Conservation (phyloP, 768 basidiomycete species). For the Pleurotus giganteus region DNA sequence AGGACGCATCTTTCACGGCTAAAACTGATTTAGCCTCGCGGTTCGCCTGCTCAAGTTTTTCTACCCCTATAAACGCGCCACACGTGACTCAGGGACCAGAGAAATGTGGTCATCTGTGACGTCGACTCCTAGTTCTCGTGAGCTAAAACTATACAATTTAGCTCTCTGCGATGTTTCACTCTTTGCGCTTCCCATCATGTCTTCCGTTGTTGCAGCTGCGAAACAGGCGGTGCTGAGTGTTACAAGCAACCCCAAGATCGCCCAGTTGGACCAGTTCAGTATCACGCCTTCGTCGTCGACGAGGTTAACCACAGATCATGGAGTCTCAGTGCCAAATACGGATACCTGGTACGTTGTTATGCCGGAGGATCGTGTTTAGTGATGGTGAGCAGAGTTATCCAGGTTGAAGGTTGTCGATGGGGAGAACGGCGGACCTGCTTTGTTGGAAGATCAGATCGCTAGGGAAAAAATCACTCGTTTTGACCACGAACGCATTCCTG, state of each 20-base stretch:
- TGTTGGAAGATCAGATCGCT: conserved; percentile 76
- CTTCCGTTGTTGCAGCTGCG: conserved; percentile 18
- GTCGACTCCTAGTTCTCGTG: too few relatives aligned
- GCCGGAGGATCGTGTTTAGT: conserved; percentile 4
- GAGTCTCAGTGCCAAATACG: conserved; percentile 55
- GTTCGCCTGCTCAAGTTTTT: too few relatives aligned
- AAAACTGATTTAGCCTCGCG: too few relatives aligned
- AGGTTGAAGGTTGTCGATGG: conserved; percentile 58
- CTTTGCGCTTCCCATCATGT: conserved; percentile 15
- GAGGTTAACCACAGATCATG: conserved; percentile 60
- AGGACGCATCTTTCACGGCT: too few relatives aligned
- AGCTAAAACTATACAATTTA: too few relatives aligned
- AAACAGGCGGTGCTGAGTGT: conserved; percentile 24
- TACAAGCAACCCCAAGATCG: conserved; percentile 29
- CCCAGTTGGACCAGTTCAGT: conserved; percentile 31
- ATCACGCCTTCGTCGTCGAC: conserved; percentile 26
- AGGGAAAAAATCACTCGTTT: conserved; percentile 78
- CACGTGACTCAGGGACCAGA: too few relatives aligned
- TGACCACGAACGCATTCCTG: conserved; percentile 89
- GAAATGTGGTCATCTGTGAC: too few relatives aligned
- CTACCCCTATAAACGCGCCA: too few relatives aligned
- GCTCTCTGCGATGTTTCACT: background rate
- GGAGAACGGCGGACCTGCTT: conserved; percentile 56
- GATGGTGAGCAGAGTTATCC: background rate
- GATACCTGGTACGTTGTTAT: conserved; percentile 56